Evolutionary conservation across 768 basidiomycete species (phyloP).

Genomic region (Kwoniella heveanensis): DNA sequence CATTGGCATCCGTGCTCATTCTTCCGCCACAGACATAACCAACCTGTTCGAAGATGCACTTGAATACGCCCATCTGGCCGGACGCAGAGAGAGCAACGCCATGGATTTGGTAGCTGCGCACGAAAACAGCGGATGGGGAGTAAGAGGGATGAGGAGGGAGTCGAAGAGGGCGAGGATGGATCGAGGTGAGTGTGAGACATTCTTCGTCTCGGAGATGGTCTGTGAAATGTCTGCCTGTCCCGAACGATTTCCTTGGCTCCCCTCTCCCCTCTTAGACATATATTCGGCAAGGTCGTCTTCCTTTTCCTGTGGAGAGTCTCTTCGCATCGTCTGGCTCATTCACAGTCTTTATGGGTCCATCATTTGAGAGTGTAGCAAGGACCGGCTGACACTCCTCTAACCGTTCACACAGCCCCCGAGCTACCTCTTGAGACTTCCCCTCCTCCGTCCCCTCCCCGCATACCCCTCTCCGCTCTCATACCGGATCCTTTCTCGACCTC

Average conservation of each 20-base stretch:
- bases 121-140: constrained; percentile 13
- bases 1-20: neutral
- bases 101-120: constrained; percentile 19
- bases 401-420: neutral
- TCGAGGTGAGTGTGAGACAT: neutral
- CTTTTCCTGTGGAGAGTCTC: no score
- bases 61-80: constrained; percentile 20
- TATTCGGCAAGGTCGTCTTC: no score
- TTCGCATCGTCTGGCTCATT: no score
- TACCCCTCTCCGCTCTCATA: neutral
- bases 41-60: constrained; percentile 19
- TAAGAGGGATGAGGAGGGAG: constrained; percentile 19
- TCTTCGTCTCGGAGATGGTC: no score
- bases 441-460: constrained; percentile 10
- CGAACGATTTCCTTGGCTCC: no score
- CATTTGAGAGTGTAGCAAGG: no score
- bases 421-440: neutral
- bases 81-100: constrained; percentile 18
- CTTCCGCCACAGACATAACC: constrained; percentile 19
- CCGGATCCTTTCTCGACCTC: neutral
- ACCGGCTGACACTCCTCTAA: no score
- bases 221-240: no score
- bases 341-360: no score
- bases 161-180: constrained; percentile 8
- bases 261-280: no score